phyloP scores from a whole-genome alignment of 2,329 filamentous ascomycete species.

The Aspergillus sp. region DNA sequence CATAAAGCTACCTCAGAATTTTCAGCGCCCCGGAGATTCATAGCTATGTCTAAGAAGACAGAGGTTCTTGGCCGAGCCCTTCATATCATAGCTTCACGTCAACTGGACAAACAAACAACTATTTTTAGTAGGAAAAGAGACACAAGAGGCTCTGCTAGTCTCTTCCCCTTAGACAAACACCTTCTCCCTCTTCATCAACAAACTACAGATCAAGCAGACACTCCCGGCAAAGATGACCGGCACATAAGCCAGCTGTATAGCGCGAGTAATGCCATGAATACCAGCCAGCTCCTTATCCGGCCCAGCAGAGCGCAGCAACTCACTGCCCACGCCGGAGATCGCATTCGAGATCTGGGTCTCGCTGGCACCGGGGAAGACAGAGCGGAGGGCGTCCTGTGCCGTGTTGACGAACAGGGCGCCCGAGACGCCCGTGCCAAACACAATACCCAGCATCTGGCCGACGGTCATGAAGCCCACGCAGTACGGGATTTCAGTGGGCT shows the following conservation, averaged over 20 bases:
- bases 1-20: no score
- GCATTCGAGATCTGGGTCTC: not conserved
- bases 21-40: no score
- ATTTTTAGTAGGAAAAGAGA: no score
- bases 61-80: no score
- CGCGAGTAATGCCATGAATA: not conserved
- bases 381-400: not conserved
- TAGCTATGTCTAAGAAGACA: no score
- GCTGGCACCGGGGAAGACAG: not conserved
- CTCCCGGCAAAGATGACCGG: not conserved
- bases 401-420: constrained; percentile 1
- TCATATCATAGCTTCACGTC: no score
- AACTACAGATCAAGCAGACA: not conserved
- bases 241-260: not conserved
- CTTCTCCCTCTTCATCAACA: not conserved
- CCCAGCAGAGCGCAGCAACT: not conserved
- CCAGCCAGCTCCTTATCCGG: not conserved
- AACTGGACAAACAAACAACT: no score
- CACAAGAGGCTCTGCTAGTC: no score
- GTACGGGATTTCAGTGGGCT: constrained; percentile 4
- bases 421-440: constrained; percentile 1
- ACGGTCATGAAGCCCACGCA: constrained; percentile 5
- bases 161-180: not conserved
- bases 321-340: not conserved
- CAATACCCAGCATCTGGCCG: constrained; percentile 1